These are phyloP conservation scores for Hansenula lynferdii DNA, from an alignment of 1,139 yeast species.

Conservation along the genomic window DNA sequence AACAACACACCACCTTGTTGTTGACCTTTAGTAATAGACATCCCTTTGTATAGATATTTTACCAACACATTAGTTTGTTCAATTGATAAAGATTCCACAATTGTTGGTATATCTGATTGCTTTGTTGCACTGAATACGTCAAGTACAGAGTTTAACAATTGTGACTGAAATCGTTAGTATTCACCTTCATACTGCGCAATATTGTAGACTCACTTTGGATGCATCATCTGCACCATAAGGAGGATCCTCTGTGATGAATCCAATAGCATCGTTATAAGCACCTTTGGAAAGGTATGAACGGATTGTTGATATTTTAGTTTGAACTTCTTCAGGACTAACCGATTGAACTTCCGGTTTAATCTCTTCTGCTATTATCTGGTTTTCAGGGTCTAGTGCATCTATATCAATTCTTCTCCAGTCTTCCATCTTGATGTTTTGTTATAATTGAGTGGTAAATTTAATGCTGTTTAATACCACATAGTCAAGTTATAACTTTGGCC, in stretches of 20 bases:
- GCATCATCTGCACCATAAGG: constrained; percentile 75
- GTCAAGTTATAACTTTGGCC: neutral
- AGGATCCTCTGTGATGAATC: constrained; percentile 60
- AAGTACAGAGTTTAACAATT: constrained; percentile 54
- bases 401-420: constrained; percentile 81
- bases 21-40: constrained; percentile 73
- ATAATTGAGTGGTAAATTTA: too few relatives aligned
- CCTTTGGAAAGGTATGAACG: constrained; percentile 70
- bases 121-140: constrained; percentile 73
- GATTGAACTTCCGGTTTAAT: constrained; percentile 45
- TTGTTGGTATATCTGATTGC: constrained; percentile 61
- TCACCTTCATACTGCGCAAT: neutral
- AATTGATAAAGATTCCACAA: constrained; percentile 52
- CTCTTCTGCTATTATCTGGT: constrained; percentile 55
- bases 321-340: constrained; percentile 48
- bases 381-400: constrained; percentile 84
- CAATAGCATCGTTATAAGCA: constrained; percentile 61
- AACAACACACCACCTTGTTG: constrained; percentile 84
- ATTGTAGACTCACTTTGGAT: constrained; percentile 33
- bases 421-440: constrained; percentile 27
- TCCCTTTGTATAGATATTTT: constrained; percentile 82
- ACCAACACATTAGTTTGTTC: constrained; percentile 76
- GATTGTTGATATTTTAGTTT: constrained; percentile 49
- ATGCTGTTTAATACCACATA: too few relatives aligned
- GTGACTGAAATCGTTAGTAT: constrained; percentile 19